These are phyloP conservation scores for Auriculariales sp. DNA, from an alignment of 768 basidiomycete genomes.

Conservation along the genomic window DNA sequence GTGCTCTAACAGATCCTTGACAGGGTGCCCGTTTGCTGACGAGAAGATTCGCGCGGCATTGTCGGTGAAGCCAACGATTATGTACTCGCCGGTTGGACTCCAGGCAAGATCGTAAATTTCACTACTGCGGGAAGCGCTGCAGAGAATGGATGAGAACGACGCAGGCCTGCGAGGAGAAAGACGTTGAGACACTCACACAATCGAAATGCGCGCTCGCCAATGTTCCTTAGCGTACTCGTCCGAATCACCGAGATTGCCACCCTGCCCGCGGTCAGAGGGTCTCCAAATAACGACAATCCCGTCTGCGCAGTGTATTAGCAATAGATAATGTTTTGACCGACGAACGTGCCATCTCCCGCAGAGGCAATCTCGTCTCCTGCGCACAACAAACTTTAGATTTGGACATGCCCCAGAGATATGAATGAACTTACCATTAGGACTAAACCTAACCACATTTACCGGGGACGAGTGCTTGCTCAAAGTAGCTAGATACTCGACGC, in stretches of 20 bases:
- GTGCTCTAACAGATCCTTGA: constrained; percentile 87
- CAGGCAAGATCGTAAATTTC: constrained; percentile 97
- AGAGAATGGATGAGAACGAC: neutral
- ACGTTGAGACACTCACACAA: constrained; percentile 40
- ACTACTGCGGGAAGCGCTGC: constrained; percentile 8
- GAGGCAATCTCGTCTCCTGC: constrained; percentile 85
- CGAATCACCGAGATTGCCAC: constrained; percentile 72
- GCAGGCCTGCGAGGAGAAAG: neutral
- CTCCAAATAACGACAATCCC: constrained; percentile 98
- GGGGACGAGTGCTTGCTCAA: constrained; percentile 84
- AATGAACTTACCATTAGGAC: constrained; percentile 64
- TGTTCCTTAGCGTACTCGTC: constrained; percentile 80
- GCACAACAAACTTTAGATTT: too few relatives aligned
- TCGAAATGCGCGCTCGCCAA: constrained; percentile 81
- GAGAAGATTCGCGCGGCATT: constrained; percentile 82
- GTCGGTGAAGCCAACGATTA: constrained; percentile 94
- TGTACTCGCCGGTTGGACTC: constrained; percentile 89
- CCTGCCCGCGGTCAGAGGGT: constrained; percentile 56
- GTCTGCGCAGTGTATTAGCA: constrained; percentile 33
- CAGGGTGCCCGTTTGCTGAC: constrained; percentile 63
- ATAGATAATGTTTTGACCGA: neutral
- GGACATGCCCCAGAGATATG: neutral
- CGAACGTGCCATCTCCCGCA: constrained; percentile 79
- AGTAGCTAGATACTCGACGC: constrained; percentile 92
- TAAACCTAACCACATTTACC: constrained; percentile 93